Evolutionary conservation across 1,139 yeast genomes (phyloP), one percentile per base, ranked within the genome.

Genomic region (Pneumocystis sp.): DNA sequence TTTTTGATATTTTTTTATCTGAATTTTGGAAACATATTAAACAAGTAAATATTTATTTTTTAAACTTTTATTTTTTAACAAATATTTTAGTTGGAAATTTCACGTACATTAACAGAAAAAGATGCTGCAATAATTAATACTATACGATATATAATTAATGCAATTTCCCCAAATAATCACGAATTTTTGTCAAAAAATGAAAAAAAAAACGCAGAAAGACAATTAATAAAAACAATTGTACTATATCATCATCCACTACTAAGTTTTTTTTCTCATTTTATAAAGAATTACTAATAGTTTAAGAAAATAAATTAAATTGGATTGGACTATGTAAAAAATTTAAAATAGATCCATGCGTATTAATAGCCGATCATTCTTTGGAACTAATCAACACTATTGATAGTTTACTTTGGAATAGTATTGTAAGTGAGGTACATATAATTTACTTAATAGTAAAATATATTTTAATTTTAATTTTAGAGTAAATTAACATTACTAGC

Each of bases 291-390:
- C 34, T 50, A 50, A 50, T 25, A 25, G 12, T 50, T 50, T 50
- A 25, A 50, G 56, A 10, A 45, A 19, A 50, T 50, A 50, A 50
- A 50, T 15, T 50, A 12, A 50, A 50, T 50, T 93, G 98, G 98
- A 87, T 90, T 60, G 88, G 88, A 0, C 76, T 90, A 63, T 85
- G 85, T 61, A 83, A 86, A 71, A 78, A 83, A 65, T 80, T 86
- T 12, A 75, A 76, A 5, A 72, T 83, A 40, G 95, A 91, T 71
- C 87, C 96, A 2, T 87, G 87, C 29, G 71, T 73, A 3, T 74
- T 89, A 63, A 82, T 87, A 4, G 72, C 75, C 1, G 72, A 74
- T 1, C 71, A 81, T 66, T 75, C 80, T n/a, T 72, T 75, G 0
- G 67, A 70, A 1, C 75, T 87, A 37, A 73, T 83, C 12, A 71